Evolutionary conservation across 306 rosid genomes (phyloP), one percentile per base, ranked within the genome.

Genomic region (Lupinus albus): DNA sequence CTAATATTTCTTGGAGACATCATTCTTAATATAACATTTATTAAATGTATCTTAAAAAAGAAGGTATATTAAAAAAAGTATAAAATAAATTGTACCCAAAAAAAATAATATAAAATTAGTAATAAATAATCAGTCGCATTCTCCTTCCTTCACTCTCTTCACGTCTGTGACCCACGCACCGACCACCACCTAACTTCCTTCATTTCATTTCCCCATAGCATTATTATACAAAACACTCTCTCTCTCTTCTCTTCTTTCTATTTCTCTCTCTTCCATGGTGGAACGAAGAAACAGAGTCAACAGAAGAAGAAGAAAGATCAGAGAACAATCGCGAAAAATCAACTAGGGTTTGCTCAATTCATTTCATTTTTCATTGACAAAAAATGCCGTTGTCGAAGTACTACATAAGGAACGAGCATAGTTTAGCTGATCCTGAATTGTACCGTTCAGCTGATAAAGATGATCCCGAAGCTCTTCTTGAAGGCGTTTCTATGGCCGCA

Each of bases 401-500:
- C 82, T 85, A 84, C 75, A 80, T 90, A 64, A 70, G 96, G 86
- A 84, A 83, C 67, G 97, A 94, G 87, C 86, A 80, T 72, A 84
- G 89, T 68, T 79, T 90, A 76, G 95, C 96, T 72, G 97, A 90
- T 90, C 95, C 96, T 59, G 95, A 94, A 73, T 87, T 94, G 12
- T 86, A 83, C 72, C 80, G 84, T 77, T 87, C 96, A 1, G 97
- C 99, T 45, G 99, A 94, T 65, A 88, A 79, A 77, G 99, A 88
- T 83, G 99, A 94, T 88, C 96, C 97, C 0, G 99, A 94, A 77
- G 97, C 96, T 42, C 86, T 94, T 8, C 68, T 94, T 14, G 99
- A 94, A 83, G 99, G 89, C 51, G 91, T 94, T 44, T 92, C 99
- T 73, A 94, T 94, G 97, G 95, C 96, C 7, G 99, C 96, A 12